phyloP scores from a whole-genome alignment of 495 filamentous ascomycete genomes.

The Usnea hakonensis region DNA sequence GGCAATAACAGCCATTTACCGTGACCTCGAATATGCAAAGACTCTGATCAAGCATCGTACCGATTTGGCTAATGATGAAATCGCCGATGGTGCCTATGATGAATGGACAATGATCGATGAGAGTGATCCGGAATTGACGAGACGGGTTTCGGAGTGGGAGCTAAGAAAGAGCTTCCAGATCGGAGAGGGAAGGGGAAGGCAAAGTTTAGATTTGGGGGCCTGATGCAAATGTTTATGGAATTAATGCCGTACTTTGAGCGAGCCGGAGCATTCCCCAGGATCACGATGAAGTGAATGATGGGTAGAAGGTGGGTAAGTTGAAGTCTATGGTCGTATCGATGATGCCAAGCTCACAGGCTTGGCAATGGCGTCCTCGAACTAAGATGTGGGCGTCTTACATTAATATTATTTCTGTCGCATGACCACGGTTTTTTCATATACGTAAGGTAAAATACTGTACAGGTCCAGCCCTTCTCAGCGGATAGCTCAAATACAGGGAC shows the following conservation, averaged over 20 bases:
- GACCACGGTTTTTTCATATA: background rate
- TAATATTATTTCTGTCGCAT: no score
- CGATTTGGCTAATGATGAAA: constrained; percentile 33
- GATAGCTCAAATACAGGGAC: background rate
- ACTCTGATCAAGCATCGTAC: constrained; percentile 64
- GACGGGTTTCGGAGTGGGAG: constrained; percentile 32
- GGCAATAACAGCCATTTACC: constrained; percentile 88
- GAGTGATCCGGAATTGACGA: constrained; percentile 46
- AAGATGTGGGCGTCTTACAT: background rate
- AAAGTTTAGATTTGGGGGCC: constrained; percentile 17
- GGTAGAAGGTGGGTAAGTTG: no score
- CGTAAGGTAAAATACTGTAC: background rate
- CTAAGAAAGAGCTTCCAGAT: constrained; percentile 15
- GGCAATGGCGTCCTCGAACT: background rate
- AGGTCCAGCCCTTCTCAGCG: background rate
- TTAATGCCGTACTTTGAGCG: background rate
- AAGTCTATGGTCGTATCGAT: no score
- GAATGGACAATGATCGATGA: constrained; percentile 75
- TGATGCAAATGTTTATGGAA: background rate
- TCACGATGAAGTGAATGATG: background rate
- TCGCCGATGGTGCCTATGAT: constrained; percentile 45
- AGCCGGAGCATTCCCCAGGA: background rate
- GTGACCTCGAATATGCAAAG: constrained; percentile 93
- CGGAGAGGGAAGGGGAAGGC: constrained; percentile 8
- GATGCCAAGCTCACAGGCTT: background rate